These are phyloP conservation scores for Fusarium domesticum DNA, from an alignment of 2,329 filamentous ascomycete species.

Conservation along the genomic window DNA sequence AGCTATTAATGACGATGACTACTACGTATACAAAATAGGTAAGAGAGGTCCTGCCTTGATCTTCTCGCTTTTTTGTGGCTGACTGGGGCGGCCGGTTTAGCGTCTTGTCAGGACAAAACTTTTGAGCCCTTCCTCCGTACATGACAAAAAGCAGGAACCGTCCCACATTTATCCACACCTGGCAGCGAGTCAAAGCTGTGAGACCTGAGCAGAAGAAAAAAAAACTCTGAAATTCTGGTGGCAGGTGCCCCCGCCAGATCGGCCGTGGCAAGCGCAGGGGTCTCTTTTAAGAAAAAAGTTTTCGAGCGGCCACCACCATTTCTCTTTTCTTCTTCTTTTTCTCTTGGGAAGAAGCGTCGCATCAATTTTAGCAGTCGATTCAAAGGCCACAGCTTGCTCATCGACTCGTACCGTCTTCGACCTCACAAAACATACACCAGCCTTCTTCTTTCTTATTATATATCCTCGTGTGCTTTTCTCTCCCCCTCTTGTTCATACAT, in stretches of 20 bases:
- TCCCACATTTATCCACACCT: neutral
- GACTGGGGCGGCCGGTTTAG: too few relatives aligned
- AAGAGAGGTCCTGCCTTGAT: too few relatives aligned
- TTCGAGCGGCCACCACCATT: slow-evolving; percentile 32
- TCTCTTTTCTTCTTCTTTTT: slow-evolving; percentile 46
- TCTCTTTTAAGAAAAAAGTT: slow-evolving; percentile 41
- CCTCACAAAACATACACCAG: slow-evolving; percentile 35
- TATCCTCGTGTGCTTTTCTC: neutral
- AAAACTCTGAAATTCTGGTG: slow-evolving; percentile 3
- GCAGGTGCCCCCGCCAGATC: slow-evolving; percentile 16
- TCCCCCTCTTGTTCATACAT: slow-evolving; percentile 11
- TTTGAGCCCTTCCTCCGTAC: too few relatives aligned
- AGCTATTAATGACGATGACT: too few relatives aligned
- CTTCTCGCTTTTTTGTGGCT: too few relatives aligned
- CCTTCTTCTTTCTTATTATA: slow-evolving; percentile 26
- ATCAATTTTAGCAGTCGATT: slow-evolving; percentile 40
- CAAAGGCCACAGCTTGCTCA: slow-evolving; percentile 29
- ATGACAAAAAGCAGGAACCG: too few relatives aligned
- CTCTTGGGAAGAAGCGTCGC: slow-evolving; percentile 53
- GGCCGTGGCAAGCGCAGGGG: slow-evolving; percentile 19
- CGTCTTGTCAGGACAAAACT: too few relatives aligned
- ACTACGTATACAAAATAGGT: too few relatives aligned
- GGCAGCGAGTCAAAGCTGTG: neutral
- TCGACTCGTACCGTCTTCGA: slow-evolving; percentile 40
- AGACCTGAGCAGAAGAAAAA: neutral